Base-by-base conservation (phyloP, 176 grass and related monocot species). In the sorghum (Sorghum bicolor) region DNA sequence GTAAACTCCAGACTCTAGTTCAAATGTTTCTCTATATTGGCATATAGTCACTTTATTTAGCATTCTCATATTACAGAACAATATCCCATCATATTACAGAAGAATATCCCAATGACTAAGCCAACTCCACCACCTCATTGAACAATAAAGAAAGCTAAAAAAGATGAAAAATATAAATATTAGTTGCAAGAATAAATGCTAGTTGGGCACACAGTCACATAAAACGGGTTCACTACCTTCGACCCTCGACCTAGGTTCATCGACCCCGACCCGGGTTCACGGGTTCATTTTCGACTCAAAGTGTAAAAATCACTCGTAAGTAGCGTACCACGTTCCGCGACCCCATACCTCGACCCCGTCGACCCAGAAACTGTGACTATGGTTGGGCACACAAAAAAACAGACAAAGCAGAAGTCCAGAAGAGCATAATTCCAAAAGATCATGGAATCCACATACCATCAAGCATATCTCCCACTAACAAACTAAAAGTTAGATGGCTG, bases 31-130 rank as follows among this genome's bases (percentile, higher is more conserved):
- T 28, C 19, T 67, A 57, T 44, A 43, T 13, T 45, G 7, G 43
- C 20, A n/a, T 34, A 15, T 50, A 62, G 72, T 43, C 61, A 52
- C 74, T 60, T 78, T 45, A 68, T 25, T 19, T 5, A 77, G 48
- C 48, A 61, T 45, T 61, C 44, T 20, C 50, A 69, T 2, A 47
- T 62, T 5, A 33, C n/a, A 31, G 26, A 44, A 36, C 50, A 19
- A 85, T 78, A 85, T 63, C 39, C 39, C 16, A 70, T 36, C 52
- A 69, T 2, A 45, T 61, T 5, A 58, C 16, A n/a, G 8, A 44
- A 36, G 50, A 33, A 85, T 78, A 78, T 63, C 67, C 31, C 16
- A 70, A 33, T 83, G 24, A 53, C 67, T 64, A 79, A 72, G 55
- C 41, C 66, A 72, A 83, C 34, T 53, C 24, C 12, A 72, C 55